These are phyloP conservation scores for Nemania sp. DNA, from an alignment of 2,329 filamentous ascomycete genomes.

Conservation along the genomic window DNA sequence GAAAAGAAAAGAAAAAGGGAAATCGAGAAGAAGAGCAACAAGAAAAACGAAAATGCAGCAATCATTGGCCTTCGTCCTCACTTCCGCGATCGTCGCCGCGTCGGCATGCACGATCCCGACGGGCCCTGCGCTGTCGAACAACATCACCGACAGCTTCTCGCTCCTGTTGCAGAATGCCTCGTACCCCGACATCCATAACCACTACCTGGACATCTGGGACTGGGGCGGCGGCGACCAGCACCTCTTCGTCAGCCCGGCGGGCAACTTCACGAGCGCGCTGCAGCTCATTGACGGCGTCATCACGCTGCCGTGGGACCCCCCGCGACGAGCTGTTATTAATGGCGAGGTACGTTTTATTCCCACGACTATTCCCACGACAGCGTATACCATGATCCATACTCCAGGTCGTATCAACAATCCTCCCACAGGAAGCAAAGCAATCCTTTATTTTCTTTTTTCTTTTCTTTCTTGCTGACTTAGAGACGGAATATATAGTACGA, in stretches of 20 bases:
- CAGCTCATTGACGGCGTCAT: conserved; percentile 46
- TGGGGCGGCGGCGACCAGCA: conserved; percentile 46
- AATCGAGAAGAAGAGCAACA: too few relatives aligned
- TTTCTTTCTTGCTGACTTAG: too few relatives aligned
- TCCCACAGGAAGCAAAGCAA: too few relatives aligned
- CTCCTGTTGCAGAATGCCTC: conserved; percentile 44
- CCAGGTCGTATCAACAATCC: too few relatives aligned
- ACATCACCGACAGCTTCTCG: conserved; percentile 41
- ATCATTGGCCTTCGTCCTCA: conserved; percentile 16
- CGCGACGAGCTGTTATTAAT: conserved; percentile 46
- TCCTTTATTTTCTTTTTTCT: too few relatives aligned
- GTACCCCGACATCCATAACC: conserved; percentile 43
- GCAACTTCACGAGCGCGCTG: conserved; percentile 42
- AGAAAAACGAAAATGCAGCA: conserved; percentile 12
- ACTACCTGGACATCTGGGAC: conserved; percentile 44
- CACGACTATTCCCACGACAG: too few relatives aligned
- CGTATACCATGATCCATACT: too few relatives aligned
- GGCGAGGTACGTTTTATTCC: conserved; percentile 45
- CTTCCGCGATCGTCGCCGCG: conserved; percentile 22
- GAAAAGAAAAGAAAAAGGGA: too few relatives aligned
- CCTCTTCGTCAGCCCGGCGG: conserved; percentile 44
- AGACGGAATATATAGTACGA: conserved; percentile 43
- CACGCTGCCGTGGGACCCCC: conserved; percentile 35
- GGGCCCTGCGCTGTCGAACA: conserved; percentile 36
- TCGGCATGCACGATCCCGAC: conserved; percentile 39